Base-by-base conservation (phyloP, 495 filamentous ascomycete species). In the Aspergillus carlsbadensis region DNA sequence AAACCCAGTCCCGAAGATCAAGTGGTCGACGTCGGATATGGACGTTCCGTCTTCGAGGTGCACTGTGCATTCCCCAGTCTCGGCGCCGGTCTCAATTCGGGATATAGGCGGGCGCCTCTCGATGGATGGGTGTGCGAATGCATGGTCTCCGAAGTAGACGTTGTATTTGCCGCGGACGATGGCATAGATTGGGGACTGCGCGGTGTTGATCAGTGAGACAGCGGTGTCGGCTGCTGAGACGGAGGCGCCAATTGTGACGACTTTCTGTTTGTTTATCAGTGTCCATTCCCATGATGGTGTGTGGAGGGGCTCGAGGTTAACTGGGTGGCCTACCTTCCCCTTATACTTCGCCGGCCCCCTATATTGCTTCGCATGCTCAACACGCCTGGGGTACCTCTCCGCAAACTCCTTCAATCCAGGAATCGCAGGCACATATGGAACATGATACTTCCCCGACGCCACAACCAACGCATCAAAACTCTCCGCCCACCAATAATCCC, bases 381-480 rank as follows among this genome's bases (percentile, higher is more conserved):
- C 65, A 20, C 67, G 64, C 0, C 64, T 67, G 1, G 75, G 73
- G 50, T 73, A 70, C 20, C 56, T 54, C 13, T 59, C 51, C 0
- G 69, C 57, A 22, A 70, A 74, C 35, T 76, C 72, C 18, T 70
- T 64, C 58, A 78, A 36, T 0, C 75, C 75, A 0, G 64, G 57
- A 34, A 89, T 82, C 0, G 74, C 66, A 0, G 92, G 92, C 10
- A 96, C 78, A 65, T 79, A 87, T 0, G 87, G 87, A 10, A 88
- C 82, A 1, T 80, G 77, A 66, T 91, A 94, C 65, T 96, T 91
- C 0, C 92, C 92, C 33, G 81, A 88, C 1, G 89, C 90, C 6
- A 95, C 83, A 0, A 93, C 81, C 1, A 96, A 79, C 0, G 88
- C 92, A 70, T 96, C 91, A 65, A 76, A 78, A 5, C 40, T 46